Evolutionary conservation across 2,329 filamentous ascomycete species (phyloP).

Genomic region (Davidsoniella neocaledoniae): DNA sequence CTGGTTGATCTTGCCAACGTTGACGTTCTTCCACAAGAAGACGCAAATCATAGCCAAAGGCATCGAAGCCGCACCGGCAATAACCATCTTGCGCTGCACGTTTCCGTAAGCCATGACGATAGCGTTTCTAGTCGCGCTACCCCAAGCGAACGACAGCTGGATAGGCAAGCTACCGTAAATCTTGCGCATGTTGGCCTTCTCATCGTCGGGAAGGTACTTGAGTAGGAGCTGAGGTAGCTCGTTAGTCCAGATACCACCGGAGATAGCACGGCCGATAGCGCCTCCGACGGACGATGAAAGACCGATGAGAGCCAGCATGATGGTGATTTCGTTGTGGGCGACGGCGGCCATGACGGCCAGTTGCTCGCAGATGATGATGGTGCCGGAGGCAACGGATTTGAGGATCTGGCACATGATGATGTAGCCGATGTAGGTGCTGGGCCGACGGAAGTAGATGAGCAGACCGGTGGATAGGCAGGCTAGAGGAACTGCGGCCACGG

Average conservation of each 20-base stretch:
- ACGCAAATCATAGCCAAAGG: constrained; percentile 21
- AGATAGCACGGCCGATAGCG: constrained; percentile 41
- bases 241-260: constrained; percentile 47
- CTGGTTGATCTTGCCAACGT: constrained; percentile 29
- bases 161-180: constrained; percentile 33
- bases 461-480: constrained; percentile 38
- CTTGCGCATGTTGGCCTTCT: constrained; percentile 19
- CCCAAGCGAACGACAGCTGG: constrained; percentile 36
- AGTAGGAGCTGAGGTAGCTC: constrained; percentile 35
- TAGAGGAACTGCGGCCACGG: constrained; percentile 32
- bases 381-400: constrained; percentile 41
- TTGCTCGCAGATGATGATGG: constrained; percentile 42
- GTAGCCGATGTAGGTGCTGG: constrained; percentile 30
- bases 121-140: constrained; percentile 31
- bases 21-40: constrained; percentile 35
- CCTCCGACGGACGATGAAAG: constrained; percentile 44
- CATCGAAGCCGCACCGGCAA: constrained; percentile 29
- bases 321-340: constrained; percentile 44
- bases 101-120: constrained; percentile 45
- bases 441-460: constrained; percentile 42
- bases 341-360: constrained; percentile 43
- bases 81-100: constrained; percentile 34
- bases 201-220: constrained; percentile 29
- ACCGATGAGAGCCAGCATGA: constrained; percentile 42
- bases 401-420: constrained; percentile 46